phyloP scores from a whole-genome alignment of 2,329 filamentous ascomycete genomes.

The Hypomyces rosellus region DNA sequence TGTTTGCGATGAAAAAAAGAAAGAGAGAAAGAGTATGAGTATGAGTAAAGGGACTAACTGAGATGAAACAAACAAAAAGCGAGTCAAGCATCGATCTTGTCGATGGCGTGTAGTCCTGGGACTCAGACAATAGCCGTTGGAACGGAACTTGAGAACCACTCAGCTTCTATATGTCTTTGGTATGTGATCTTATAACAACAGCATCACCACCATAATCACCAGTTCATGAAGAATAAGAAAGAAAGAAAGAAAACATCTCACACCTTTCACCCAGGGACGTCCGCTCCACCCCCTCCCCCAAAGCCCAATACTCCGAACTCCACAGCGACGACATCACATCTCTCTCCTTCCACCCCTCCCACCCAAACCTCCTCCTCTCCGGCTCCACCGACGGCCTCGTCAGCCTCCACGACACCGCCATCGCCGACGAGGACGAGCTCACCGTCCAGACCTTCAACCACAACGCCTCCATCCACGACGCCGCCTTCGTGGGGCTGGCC shows the following conservation, averaged over 20 bases:
- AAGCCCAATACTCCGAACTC: constrained; percentile 54
- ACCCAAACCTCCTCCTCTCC: constrained; percentile 59
- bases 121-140: constrained; percentile 62
- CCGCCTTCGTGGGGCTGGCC: constrained; percentile 59
- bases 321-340: constrained; percentile 64
- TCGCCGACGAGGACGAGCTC: constrained; percentile 70
- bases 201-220: too few species aligned
- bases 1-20: neutral
- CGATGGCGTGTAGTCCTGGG: constrained; percentile 54
- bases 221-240: neutral
- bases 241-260: neutral
- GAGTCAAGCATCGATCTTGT: constrained; percentile 49
- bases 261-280: constrained; percentile 45
- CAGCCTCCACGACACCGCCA: constrained; percentile 66
- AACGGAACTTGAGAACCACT: constrained; percentile 62
- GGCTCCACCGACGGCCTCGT: constrained; percentile 76
- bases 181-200: constrained; percentile 23
- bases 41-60: neutral
- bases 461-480: constrained; percentile 65
- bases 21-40: neutral
- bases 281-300: constrained; percentile 40
- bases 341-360: constrained; percentile 50
- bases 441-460: constrained; percentile 75
- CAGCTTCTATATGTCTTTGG: constrained; percentile 57
- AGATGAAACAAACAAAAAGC: constrained; percentile 24